Percentiles rank a stretch among this genome's conserved stretches.
Evolutionary conservation across 2,329 filamentous ascomycete species (phyloP).

Genomic region (Ophiocordyceps australis): DNA sequence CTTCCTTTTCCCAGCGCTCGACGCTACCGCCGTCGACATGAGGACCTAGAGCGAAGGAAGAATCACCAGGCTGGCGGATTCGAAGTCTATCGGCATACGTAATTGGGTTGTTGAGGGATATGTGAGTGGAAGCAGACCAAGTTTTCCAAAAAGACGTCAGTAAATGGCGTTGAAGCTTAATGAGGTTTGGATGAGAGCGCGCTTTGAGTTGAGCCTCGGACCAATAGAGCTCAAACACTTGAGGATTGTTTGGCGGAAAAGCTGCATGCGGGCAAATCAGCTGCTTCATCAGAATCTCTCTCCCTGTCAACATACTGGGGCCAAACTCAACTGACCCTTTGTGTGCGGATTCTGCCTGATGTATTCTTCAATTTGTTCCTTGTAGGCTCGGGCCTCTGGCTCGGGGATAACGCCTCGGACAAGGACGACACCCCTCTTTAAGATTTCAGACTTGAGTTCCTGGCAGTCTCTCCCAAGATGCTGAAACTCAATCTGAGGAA

Average conservation of each 20-base stretch:
- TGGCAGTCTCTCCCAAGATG: conserved; percentile 20
- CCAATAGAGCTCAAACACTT: conserved; percentile 66
- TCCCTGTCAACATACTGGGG: background rate
- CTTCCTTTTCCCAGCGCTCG: conserved; percentile 54
- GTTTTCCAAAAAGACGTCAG: conserved; percentile 43
- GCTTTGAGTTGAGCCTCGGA: conserved; percentile 49
- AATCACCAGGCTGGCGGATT: conserved; percentile 54
- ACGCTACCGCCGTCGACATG: conserved; percentile 59
- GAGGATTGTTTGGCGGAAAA: conserved; percentile 47
- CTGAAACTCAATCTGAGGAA: conserved; percentile 32
- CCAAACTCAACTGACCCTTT: conserved; percentile 17
- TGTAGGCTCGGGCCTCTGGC: conserved; percentile 43
- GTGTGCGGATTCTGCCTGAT: conserved; percentile 43
- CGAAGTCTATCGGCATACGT: conserved; percentile 55
- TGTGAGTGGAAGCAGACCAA: conserved; percentile 24
- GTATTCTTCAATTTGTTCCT: conserved; percentile 46
- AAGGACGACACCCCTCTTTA: conserved; percentile 43
- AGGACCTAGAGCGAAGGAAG: conserved; percentile 51
- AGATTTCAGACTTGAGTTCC: conserved; percentile 26
- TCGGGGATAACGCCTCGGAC: conserved; percentile 47
- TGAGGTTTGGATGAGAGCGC: conserved; percentile 45
- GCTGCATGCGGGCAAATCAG: no score
- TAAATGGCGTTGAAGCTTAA: conserved; percentile 41
- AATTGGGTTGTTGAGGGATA: conserved; percentile 36
- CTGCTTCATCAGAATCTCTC: no score